Evolutionary conservation across 345 rosid genomes (phyloP).

Genomic region (Microthlaspi erraticum): DNA sequence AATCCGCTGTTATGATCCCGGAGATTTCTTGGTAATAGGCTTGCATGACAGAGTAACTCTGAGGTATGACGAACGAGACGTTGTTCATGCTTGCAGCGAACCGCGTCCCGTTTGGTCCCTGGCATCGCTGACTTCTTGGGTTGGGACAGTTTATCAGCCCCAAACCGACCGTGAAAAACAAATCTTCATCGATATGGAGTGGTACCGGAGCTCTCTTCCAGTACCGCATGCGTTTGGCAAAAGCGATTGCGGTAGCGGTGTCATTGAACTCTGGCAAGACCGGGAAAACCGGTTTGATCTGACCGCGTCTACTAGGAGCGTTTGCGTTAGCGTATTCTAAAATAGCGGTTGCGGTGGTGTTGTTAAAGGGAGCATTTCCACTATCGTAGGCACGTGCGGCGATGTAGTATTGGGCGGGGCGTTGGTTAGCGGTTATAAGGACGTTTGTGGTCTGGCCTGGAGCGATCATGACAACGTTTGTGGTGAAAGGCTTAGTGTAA

Average conservation of each 20-base stretch:
- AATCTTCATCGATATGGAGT: slow-evolving; percentile 58
- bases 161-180: slow-evolving; percentile 74
- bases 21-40: slow-evolving; percentile 78
- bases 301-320: slow-evolving; percentile 49
- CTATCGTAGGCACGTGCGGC: slow-evolving; percentile 70
- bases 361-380: slow-evolving; percentile 68
- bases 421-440: slow-evolving; percentile 54
- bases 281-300: slow-evolving; percentile 61
- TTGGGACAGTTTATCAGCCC: slow-evolving; percentile 78
- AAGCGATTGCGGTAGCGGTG: slow-evolving; percentile 79
- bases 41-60: slow-evolving; percentile 77
- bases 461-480: slow-evolving; percentile 61
- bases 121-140: slow-evolving; percentile 87
- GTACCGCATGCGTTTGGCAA: slow-evolving; percentile 59
- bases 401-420: slow-evolving; percentile 73
- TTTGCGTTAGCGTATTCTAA: slow-evolving; percentile 61
- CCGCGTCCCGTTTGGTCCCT: slow-evolving; percentile 89
- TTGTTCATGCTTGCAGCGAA: slow-evolving; percentile 89
- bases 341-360: slow-evolving; percentile 86
- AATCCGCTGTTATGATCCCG: slow-evolving; percentile 81
- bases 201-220: slow-evolving; percentile 59
- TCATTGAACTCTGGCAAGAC: slow-evolving; percentile 83
- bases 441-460: slow-evolving; percentile 81
- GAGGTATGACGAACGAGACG: slow-evolving; percentile 71
- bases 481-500: slow-evolving; percentile 67